Conservation (phyloP, 1,284 basidiomycete genomes). For the Naganishia liquefaciens region DNA sequence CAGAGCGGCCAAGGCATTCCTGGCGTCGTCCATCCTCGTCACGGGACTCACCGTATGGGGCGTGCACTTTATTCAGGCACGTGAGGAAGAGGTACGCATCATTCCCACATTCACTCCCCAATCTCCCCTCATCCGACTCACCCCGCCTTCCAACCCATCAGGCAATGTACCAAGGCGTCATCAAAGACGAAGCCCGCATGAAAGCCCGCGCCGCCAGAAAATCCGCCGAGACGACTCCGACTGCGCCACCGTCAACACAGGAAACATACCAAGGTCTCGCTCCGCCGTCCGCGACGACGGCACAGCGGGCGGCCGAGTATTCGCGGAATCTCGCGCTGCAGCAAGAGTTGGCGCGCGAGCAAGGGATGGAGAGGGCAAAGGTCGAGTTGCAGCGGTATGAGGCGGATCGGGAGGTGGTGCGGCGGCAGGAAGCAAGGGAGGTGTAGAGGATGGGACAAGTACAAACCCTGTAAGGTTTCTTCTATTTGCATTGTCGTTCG, state of each 20-base stretch:
- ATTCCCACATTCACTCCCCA: constrained; percentile 34
- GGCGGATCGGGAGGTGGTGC: constrained; percentile 11
- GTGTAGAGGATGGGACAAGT: neutral
- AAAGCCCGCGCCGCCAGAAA: constrained; percentile 30
- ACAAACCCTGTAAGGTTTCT: neutral
- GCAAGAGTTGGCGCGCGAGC: constrained; percentile 27
- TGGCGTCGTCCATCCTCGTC: constrained; percentile 67
- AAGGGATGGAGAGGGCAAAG: constrained; percentile 22
- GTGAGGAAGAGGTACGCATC: constrained; percentile 72
- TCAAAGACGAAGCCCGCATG: constrained; percentile 77
- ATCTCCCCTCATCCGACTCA: constrained; percentile 38
- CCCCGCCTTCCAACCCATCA: constrained; percentile 52
- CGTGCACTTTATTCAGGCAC: constrained; percentile 84
- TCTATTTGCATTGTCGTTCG: too few relatives aligned
- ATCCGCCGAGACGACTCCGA: neutral
- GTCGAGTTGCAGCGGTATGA: constrained; percentile 16
- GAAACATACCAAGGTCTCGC: constrained; percentile 11
- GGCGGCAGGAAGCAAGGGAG: constrained; percentile 15
- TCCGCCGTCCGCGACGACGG: constrained; percentile 5
- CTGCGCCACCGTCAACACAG: neutral
- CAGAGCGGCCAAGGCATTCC: constrained; percentile 72
- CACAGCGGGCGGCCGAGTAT: constrained; percentile 26
- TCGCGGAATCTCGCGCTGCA: constrained; percentile 31
- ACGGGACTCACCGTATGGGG: constrained; percentile 78
- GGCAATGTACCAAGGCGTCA: constrained; percentile 87